Evolutionary conservation across 257 asterid genomes (phyloP).

Genomic region (Jacaranda copaia): DNA sequence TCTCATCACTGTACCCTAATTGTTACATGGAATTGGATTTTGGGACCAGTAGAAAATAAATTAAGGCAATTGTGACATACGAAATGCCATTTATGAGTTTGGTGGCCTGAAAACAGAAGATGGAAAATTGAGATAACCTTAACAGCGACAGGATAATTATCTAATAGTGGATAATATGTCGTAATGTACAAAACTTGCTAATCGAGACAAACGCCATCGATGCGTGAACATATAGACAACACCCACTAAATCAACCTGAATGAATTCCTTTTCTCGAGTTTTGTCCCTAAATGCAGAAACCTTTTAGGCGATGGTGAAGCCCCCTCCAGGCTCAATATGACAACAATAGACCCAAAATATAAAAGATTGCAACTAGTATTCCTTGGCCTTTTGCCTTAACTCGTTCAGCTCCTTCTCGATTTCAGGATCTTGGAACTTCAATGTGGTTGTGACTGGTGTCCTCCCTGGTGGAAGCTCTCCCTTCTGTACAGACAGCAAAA

Average conservation of each 20-base stretch:
- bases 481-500: slow-evolving; percentile 57
- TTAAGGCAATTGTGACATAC: too few relatives aligned
- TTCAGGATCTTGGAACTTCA: slow-evolving; percentile 85
- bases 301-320: not conserved
- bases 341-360: not conserved
- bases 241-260: not conserved
- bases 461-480: slow-evolving; percentile 98
- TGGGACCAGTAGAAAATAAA: too few relatives aligned
- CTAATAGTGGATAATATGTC: not conserved
- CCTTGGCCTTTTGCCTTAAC: slow-evolving; percentile 77
- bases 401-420: slow-evolving; percentile 92
- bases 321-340: not conserved
- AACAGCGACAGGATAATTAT: not conserved
- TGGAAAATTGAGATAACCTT: not conserved
- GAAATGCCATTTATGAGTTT: too few relatives aligned
- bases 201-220: not conserved
- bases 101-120: too few relatives aligned
- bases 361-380: slow-evolving; percentile 45
- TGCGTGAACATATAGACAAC: not conserved
- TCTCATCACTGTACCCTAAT: too few relatives aligned
- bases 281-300: slow-evolving; percentile 19
- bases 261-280: not conserved
- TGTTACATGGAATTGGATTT: too few relatives aligned
- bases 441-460: slow-evolving; percentile 47
- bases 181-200: slow-evolving; percentile 33